phyloP scores from a whole-genome alignment of 2,329 filamentous ascomycete species.

The Fonsecaea nubica region DNA sequence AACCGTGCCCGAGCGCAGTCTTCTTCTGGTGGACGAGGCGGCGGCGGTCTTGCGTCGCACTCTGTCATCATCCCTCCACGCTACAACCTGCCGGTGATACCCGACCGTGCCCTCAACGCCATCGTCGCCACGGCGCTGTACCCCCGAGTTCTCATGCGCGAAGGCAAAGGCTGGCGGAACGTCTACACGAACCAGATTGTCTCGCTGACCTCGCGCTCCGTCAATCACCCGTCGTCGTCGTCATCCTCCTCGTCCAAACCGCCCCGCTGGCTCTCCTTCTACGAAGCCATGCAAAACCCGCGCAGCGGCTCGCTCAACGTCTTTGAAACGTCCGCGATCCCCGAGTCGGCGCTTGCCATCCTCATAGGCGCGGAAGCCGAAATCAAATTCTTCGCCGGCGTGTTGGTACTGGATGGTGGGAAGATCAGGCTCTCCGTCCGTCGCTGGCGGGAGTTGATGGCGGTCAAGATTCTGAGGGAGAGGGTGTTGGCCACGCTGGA shows the following conservation, averaged over 20 bases:
- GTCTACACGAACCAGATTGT: conserved; percentile 92
- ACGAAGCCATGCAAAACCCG: conserved; percentile 89
- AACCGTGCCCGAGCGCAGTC: conserved; percentile 24
- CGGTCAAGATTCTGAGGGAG: conserved; percentile 77
- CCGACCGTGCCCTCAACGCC: conserved; percentile 78
- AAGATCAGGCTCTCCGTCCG: conserved; percentile 80
- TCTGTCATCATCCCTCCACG: conserved; percentile 80
- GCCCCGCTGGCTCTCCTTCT: conserved; percentile 87
- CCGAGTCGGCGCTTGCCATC: conserved; percentile 81
- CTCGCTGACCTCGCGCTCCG: conserved; percentile 82
- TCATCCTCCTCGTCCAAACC: conserved; percentile 26
- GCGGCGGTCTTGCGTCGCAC: conserved; percentile 58
- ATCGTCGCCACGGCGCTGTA: conserved; percentile 96
- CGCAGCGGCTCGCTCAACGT: conserved; percentile 81
- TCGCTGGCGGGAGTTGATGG: conserved; percentile 90
- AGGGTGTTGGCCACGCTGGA: conserved; percentile 26
- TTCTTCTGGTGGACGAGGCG: conserved; percentile 53
- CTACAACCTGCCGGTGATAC: conserved; percentile 75
- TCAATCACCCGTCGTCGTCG: conserved; percentile 56
- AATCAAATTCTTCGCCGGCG: conserved; percentile 87
- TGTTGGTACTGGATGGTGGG: conserved; percentile 86
- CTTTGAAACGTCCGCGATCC: conserved; percentile 81
- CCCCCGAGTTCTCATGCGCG: conserved; percentile 83
- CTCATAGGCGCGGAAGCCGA: conserved; percentile 82
- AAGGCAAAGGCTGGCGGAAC: conserved; percentile 87